Evolutionary conservation across 2,329 filamentous ascomycete genomes (phyloP), one percentile per base, ranked within the genome.

Genomic region (Colletotrichum higginsianum): DNA sequence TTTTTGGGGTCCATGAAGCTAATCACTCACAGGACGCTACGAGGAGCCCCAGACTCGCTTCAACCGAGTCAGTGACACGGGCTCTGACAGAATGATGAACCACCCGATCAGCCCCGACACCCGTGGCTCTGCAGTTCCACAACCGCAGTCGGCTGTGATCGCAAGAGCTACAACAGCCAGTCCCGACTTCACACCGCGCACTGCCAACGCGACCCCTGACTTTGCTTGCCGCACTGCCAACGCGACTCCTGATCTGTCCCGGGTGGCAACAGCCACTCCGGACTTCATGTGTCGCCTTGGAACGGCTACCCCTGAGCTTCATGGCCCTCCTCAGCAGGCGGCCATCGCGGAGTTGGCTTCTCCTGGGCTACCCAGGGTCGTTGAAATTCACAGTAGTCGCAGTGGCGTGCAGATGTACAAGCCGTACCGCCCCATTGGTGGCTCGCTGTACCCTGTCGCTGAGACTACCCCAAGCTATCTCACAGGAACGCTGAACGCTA

Each of bases 251-350:
- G 58, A 61, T 46, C 40, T 61, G n/a, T 61, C 18, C 16, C 58
- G 58, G 15, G 35, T 46, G 18, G 46, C 13, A 13, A 52, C 23
- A 15, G 38, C 46, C 4, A 61, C 55, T 23, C 64, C 30, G 4
- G 35, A 52, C 57, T 53, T 67, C 30, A 44, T 66, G 15, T 64
- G 66, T 40, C 73, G 73, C 4, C 21, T 60, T 21, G 66, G 61
- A n/a, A 64, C 71, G 9, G 61, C 73, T 4, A 74, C 73, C 30
- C 73, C 73, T 46, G 73, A 74, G 57, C 42, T 74, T 44, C 71
- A 73, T 5, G 71, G 67, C 16, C 68, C 71, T 15, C 73, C 73
- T 16, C 65, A 73, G 62, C 56, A 64, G 30, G 73, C 73, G 18
- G 71, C 71, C 16, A 38, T 74, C 40, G 71, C 67, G 35, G 72